A percentile compares a stretch with the other conserved stretches of the same genome.
phyloP scores from a whole-genome alignment of 129 eudicot species.

The Pseudognaphalium luteoalbum region DNA sequence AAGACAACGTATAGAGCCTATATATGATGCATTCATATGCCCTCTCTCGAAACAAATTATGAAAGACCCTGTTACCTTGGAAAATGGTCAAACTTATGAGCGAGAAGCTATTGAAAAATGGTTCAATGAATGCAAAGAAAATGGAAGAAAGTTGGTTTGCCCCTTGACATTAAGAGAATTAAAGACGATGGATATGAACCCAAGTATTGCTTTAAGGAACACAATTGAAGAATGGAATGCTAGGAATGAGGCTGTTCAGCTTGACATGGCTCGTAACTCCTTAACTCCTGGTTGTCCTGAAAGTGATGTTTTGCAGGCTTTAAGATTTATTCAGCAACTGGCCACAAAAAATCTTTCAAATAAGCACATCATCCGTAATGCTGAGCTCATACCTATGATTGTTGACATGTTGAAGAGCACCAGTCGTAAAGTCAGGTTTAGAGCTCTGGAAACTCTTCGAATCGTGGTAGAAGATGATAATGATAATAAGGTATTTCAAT shows the following conservation, averaged over 20 bases:
- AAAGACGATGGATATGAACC: slow-evolving; percentile 67
- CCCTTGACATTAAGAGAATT: slow-evolving; percentile 67
- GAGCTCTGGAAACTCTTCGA: slow-evolving; percentile 80
- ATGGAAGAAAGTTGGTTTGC: slow-evolving; percentile 67
- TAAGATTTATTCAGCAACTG: slow-evolving; percentile 66
- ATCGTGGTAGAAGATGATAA: slow-evolving; percentile 73
- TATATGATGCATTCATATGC: slow-evolving; percentile 83
- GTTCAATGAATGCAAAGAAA: slow-evolving; percentile 75
- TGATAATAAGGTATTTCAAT: slow-evolving; percentile 71
- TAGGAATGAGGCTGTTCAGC: slow-evolving; percentile 86
- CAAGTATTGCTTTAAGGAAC: slow-evolving; percentile 78
- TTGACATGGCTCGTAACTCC: slow-evolving; percentile 76
- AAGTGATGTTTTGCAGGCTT: slow-evolving; percentile 58
- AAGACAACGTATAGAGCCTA: slow-evolving; percentile 68
- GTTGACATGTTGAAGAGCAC: slow-evolving; percentile 69
- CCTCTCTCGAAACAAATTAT: slow-evolving; percentile 83
- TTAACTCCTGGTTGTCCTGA: slow-evolving; percentile 57
- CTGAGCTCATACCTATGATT: slow-evolving; percentile 65
- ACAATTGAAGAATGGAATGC: slow-evolving; percentile 97
- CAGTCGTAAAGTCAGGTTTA: slow-evolving; percentile 65
- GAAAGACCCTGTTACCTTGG: slow-evolving; percentile 85
- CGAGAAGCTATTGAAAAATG: slow-evolving; percentile 92
- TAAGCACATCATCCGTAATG: slow-evolving; percentile 61
- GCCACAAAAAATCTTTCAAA: slow-evolving; percentile 51
- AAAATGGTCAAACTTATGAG: slow-evolving; percentile 85